phyloP scores from a whole-genome alignment of 2,329 filamentous ascomycete species.

The Exserohilum rostratum region DNA sequence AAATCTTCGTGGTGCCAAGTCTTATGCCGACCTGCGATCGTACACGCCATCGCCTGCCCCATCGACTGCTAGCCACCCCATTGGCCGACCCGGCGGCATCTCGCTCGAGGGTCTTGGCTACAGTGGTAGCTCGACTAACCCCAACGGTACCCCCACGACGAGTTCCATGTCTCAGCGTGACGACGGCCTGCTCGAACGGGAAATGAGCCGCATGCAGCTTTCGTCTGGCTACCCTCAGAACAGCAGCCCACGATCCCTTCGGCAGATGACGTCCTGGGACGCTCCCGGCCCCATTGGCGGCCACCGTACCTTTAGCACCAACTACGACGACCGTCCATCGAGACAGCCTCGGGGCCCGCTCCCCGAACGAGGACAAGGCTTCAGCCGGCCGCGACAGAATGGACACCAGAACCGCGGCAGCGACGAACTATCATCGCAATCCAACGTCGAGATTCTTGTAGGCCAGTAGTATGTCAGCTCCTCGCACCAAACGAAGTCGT shows the following conservation, averaged over 20 bases:
- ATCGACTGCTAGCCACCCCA: slow-evolving; percentile 86
- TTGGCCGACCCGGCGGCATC: slow-evolving; percentile 66
- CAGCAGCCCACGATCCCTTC: slow-evolving; percentile 64
- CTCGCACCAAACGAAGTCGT: slow-evolving; percentile 22
- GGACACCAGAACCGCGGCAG: slow-evolving; percentile 67
- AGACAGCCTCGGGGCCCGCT: slow-evolving; percentile 67
- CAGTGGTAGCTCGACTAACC: slow-evolving; percentile 67
- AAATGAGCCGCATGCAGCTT: slow-evolving; percentile 66
- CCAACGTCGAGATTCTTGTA: slow-evolving; percentile 67
- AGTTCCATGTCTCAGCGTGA: slow-evolving; percentile 59
- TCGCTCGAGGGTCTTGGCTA: slow-evolving; percentile 49
- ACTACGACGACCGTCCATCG: slow-evolving; percentile 64
- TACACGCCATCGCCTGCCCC: slow-evolving; percentile 93
- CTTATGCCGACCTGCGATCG: slow-evolving; percentile 91
- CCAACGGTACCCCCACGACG: slow-evolving; percentile 67
- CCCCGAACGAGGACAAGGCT: slow-evolving; percentile 65
- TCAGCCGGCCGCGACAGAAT: slow-evolving; percentile 62
- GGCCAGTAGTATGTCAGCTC: slow-evolving; percentile 55
- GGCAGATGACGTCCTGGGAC: slow-evolving; percentile 67
- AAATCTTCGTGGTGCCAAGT: slow-evolving; percentile 91
- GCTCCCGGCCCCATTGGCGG: slow-evolving; percentile 67
- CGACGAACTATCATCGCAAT: slow-evolving; percentile 67
- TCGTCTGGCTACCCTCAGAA: slow-evolving; percentile 55
- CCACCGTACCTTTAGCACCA: slow-evolving; percentile 66
- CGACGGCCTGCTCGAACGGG: slow-evolving; percentile 66